Percentiles rank a stretch among this genome's conserved stretches.
Conservation (phyloP, 352 stramenopile species). For the Pythium volutum region DNA sequence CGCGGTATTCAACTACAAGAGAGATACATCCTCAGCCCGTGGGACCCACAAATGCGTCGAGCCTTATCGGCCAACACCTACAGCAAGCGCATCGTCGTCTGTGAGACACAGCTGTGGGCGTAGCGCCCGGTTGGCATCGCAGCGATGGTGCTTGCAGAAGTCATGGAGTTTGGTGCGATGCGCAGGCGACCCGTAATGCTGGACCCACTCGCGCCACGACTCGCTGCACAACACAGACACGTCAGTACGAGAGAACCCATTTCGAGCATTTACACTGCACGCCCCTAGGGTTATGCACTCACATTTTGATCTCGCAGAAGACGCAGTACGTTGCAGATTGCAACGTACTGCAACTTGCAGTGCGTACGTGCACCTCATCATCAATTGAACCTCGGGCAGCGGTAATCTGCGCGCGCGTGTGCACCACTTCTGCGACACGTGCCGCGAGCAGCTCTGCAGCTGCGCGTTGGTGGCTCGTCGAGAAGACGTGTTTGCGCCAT, state of each 20-base stretch:
- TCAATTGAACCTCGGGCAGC: not conserved
- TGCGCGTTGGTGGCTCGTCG: slow-evolving; percentile 44
- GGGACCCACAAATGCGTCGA: not conserved
- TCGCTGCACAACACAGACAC: not conserved
- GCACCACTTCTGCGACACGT: slow-evolving; percentile 27
- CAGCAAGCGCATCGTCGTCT: slow-evolving; percentile 25
- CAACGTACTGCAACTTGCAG: no score
- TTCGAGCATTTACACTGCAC: not conserved
- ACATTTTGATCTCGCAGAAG: slow-evolving; percentile 42
- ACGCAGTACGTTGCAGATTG: slow-evolving; percentile 14
- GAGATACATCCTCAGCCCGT: no score
- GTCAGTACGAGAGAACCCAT: not conserved
- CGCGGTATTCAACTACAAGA: not conserved
- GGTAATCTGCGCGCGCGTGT: not conserved
- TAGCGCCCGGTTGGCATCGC: slow-evolving; percentile 39
- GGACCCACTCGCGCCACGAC: slow-evolving; percentile 21
- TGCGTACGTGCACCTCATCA: not conserved
- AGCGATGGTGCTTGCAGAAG: slow-evolving; percentile 59
- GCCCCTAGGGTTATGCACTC: not conserved
- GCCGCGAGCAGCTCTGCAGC: slow-evolving; percentile 38
- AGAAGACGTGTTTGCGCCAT: slow-evolving; percentile 73
- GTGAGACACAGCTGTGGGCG: slow-evolving; percentile 39
- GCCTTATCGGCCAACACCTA: slow-evolving; percentile 4
- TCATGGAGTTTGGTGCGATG: slow-evolving; percentile 39
- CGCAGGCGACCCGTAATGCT: slow-evolving; percentile 36